Conservation (phyloP, 495 filamentous ascomycete genomes). For the Trichoderma virens region DNA sequence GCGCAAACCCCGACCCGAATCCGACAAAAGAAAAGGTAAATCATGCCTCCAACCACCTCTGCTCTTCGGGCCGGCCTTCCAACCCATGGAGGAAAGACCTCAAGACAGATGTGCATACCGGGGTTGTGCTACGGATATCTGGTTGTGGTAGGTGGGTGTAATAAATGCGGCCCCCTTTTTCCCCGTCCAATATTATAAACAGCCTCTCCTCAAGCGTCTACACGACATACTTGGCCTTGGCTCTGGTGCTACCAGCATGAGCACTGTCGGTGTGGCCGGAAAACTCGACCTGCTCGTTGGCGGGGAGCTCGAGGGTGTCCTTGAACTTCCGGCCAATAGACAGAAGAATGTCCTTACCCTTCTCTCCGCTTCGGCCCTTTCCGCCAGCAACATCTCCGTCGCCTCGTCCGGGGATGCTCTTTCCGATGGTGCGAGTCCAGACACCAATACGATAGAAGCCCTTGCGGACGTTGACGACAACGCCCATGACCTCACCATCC, state of each 20-base stretch:
- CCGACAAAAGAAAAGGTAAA: slow-evolving; percentile 6
- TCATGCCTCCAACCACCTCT: background rate
- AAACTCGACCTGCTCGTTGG: slow-evolving; percentile 78
- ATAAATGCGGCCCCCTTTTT: background rate
- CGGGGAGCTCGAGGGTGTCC: slow-evolving; percentile 69
- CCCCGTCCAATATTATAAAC: background rate
- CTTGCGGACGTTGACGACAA: slow-evolving; percentile 97
- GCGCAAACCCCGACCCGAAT: background rate
- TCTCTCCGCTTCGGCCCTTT: slow-evolving; percentile 63
- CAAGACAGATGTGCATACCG: background rate
- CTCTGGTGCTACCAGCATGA: slow-evolving; percentile 84
- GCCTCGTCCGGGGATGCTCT: slow-evolving; percentile 66
- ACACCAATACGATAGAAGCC: slow-evolving; percentile 91
- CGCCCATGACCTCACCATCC: slow-evolving; percentile 96
- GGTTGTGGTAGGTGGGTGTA: background rate
- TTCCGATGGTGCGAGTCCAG: slow-evolving; percentile 89
- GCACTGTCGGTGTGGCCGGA: slow-evolving; percentile 93
- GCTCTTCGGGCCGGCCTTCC: background rate
- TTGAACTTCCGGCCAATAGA: slow-evolving; percentile 85
- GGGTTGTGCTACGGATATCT: background rate
- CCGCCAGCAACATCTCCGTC: slow-evolving; percentile 58
- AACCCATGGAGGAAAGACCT: background rate
- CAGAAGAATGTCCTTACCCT: slow-evolving; percentile 75
- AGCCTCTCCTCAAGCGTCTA: slow-evolving; percentile 30
- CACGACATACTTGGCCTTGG: slow-evolving; percentile 87